Conservation (phyloP, 176 grass and related monocot genomes). For the Echinochloa phyllopogon region DNA sequence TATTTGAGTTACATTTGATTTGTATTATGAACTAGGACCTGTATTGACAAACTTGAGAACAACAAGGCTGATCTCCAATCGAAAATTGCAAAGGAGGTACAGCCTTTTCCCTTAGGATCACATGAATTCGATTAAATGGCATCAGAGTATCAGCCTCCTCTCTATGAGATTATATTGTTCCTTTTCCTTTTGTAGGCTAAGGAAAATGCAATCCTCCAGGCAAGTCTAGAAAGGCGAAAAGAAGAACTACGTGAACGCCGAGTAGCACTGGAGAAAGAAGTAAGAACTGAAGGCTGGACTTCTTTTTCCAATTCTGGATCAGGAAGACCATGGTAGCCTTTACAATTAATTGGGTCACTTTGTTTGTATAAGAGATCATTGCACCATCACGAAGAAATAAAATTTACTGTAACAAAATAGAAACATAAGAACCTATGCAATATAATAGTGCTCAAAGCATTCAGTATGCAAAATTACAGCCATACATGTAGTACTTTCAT, state of each 20-base stretch:
- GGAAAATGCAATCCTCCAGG: conserved; percentile 74
- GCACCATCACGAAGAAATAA: conserved; percentile 2
- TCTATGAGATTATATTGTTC: conserved; percentile 40
- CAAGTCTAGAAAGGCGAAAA: conserved; percentile 70
- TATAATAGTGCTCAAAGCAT: background rate
- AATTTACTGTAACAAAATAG: background rate
- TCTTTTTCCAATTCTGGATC: conserved; percentile 42
- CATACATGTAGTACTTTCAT: conserved; percentile 20
- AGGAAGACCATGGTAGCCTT: conserved; percentile 3
- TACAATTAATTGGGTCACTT: background rate
- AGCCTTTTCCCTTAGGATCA: conserved; percentile 26
- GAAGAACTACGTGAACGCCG: conserved; percentile 66
- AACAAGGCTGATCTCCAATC: conserved; percentile 79
- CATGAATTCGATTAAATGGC: conserved; percentile 5
- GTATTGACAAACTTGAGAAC: conserved; percentile 77
- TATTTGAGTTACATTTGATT: conserved; percentile 42
- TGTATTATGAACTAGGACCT: conserved; percentile 48
- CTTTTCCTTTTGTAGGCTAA: conserved; percentile 68
- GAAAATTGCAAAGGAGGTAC: conserved; percentile 87
- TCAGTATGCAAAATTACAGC: background rate
- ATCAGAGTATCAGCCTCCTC: conserved; percentile 31
- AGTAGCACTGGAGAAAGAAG: conserved; percentile 87
- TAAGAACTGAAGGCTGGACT: conserved; percentile 45
- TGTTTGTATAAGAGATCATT: background rate
- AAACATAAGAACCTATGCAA: conserved; percentile 21